A percentile compares a stretch with the other conserved stretches of the same genome.
phyloP scores from a whole-genome alignment of 2,329 filamentous ascomycete species.

The Teratosphaeria viscida region DNA sequence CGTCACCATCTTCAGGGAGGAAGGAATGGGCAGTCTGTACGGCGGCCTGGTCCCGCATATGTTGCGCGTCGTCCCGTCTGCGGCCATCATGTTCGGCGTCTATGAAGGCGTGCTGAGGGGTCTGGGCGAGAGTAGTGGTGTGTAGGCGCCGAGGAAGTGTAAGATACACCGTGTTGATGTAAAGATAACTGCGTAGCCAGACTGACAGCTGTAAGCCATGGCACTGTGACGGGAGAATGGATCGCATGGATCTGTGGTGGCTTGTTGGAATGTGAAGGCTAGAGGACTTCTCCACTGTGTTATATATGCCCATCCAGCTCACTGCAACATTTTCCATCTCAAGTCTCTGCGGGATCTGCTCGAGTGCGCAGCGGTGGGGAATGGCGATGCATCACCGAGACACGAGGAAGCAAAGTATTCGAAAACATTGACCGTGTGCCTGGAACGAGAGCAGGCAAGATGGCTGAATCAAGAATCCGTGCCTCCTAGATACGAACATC shows the following conservation, averaged over 20 bases:
- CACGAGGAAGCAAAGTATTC: too few species aligned
- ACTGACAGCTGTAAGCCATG: not conserved
- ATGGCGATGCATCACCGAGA: too few species aligned
- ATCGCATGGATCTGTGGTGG: not conserved
- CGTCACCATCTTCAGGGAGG: conserved; percentile 74
- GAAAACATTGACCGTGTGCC: too few species aligned
- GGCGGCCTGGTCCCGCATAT: conserved; percentile 87
- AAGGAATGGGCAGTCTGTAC: conserved; percentile 76
- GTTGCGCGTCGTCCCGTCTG: conserved; percentile 80
- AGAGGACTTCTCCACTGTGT: not conserved
- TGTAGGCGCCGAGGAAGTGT: conserved; percentile 13
- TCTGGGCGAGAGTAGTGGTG: conserved; percentile 35
- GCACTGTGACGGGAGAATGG: not conserved
- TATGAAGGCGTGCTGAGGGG: conserved; percentile 46
- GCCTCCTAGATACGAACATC: too few species aligned
- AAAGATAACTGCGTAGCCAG: not conserved
- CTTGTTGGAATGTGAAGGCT: not conserved
- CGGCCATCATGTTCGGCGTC: conserved; percentile 94
- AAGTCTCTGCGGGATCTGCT: not conserved
- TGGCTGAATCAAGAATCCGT: too few species aligned
- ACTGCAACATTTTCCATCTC: not conserved
- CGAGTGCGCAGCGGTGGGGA: not conserved
- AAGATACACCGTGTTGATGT: not conserved
- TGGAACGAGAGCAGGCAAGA: too few species aligned
- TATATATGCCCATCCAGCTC: not conserved